These are phyloP conservation scores for Pelargonium exstipulatum DNA, from an alignment of 441 rosid species.

Conservation along the genomic window DNA sequence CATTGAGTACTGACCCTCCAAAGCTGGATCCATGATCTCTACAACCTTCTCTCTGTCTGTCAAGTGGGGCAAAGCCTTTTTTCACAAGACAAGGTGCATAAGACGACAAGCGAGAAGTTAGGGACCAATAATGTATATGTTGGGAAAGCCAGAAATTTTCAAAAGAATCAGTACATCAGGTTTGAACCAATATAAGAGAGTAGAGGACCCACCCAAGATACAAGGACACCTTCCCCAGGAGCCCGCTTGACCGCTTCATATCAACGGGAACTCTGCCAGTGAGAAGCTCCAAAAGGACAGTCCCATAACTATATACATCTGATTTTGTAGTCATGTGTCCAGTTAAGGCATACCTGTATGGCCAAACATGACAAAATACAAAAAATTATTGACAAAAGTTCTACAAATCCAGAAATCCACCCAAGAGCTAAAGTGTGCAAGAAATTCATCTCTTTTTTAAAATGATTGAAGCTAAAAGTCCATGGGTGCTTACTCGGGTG, in stretches of 20 bases:
- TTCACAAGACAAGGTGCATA: constrained; percentile 9
- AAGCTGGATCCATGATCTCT: constrained; percentile 79
- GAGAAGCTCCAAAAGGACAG: constrained; percentile 64
- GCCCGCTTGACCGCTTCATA: constrained; percentile 6
- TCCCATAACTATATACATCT: constrained; percentile 70
- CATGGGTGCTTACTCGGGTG: constrained; percentile 52
- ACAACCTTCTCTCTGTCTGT: constrained; percentile 76
- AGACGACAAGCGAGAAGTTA: background rate
- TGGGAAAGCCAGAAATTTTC: too few relatives aligned
- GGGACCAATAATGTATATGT: background rate
- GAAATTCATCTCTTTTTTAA: too few relatives aligned
- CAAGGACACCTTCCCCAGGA: constrained; percentile 6
- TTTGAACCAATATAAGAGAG: too few relatives aligned
- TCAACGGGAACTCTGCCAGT: constrained; percentile 44
- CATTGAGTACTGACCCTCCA: constrained; percentile 72
- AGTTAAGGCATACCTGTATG: constrained; percentile 55
- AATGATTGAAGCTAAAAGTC: constrained; percentile 11
- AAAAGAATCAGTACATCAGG: background rate
- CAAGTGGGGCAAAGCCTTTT: constrained; percentile 67
- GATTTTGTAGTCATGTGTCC: constrained; percentile 73
- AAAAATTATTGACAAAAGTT: too few relatives aligned
- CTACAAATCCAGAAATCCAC: background rate
- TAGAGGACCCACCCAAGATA: constrained; percentile 24
- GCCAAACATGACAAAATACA: background rate
- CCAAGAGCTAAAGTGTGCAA: background rate